Base-by-base conservation (phyloP, 2,329 filamentous ascomycete species). In the Emergomyces pasteurianus region DNA sequence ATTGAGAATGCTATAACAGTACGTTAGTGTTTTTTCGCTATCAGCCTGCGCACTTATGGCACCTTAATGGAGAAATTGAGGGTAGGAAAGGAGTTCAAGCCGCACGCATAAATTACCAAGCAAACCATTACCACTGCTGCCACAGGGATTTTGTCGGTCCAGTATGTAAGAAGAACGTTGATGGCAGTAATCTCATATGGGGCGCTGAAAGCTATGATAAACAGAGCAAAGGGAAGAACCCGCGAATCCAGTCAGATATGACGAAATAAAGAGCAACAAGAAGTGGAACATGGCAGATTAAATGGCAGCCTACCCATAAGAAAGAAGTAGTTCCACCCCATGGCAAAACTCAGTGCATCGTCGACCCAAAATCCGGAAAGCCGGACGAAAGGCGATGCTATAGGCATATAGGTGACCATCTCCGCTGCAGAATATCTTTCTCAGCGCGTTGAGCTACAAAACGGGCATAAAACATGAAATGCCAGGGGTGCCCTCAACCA, bases 111-210 rank as follows among this genome's bases (percentile, higher is more conserved):
- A 12, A 76, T 68, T 23, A 75, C 70, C 60, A 77, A 70, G 58
- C 71, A 72, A 26, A 64, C 69, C 1, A 72, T 72, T 21, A 74
- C 72, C 0, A 77, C 68, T 3, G 70, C 75, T 3, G 69, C 73
- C 0, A 74, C 67, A 1, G 70, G 73, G 40, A 76, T 68, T 36
- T 72, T 68, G 62, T 76, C 73, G 8, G 71, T 73, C 72, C 72
- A 74, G 62, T 70, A 74, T 0, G 69, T 72, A 18, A 76, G 64
- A 23, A 76, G 69, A 8, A 76, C 64, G 60, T 73, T 74, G 14
- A 75, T 66, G 1, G 74, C 74, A 14, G 67, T 70, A 43, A 76
- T 74, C 59, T 76, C 74, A 58, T 72, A 74, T 0, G 72, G 72
- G 21, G 74, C 70, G 2, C 60, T 63, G 9, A 68, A 61, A 10